These are phyloP conservation scores for Amniculicola lignicola DNA, from an alignment of 495 filamentous ascomycete species.

Conservation along the genomic window DNA sequence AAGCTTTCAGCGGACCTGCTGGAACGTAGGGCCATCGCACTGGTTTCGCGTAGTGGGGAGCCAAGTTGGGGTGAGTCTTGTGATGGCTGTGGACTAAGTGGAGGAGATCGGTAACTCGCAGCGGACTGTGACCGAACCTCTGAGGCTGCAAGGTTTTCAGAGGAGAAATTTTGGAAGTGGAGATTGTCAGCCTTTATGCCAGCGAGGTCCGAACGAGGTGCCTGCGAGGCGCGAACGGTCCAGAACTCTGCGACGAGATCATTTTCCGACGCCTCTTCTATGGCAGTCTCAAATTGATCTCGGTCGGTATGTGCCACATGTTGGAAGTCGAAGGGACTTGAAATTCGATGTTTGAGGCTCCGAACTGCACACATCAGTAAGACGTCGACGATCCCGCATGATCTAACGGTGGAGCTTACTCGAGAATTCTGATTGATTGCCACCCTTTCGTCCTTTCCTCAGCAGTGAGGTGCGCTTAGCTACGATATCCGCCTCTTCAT, in stretches of 20 bases:
- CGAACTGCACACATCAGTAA: conserved; percentile 34
- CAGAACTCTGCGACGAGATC: conserved; percentile 67
- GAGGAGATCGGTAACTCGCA: conserved; percentile 11
- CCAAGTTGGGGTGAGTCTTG: background rate
- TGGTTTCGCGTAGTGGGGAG: background rate
- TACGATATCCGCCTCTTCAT: conserved; percentile 17
- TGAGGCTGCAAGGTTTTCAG: conserved; percentile 43
- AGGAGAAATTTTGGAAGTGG: conserved; percentile 60
- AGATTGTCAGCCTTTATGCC: conserved; percentile 64
- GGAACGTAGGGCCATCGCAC: conserved; percentile 4
- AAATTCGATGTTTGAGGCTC: conserved; percentile 56
- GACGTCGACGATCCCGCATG: background rate
- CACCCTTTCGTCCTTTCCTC: conserved; percentile 17
- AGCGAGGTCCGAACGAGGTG: conserved; percentile 56
- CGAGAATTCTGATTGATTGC: conserved; percentile 13
- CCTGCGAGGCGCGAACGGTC: conserved; percentile 64
- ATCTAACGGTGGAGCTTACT: conserved; percentile 11
- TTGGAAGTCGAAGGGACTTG: conserved; percentile 83
- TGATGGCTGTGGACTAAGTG: conserved; percentile 10
- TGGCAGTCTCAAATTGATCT: conserved; percentile 57
- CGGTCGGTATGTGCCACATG: conserved; percentile 76
- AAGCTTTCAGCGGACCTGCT: conserved; percentile 36
- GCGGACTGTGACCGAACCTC: conserved; percentile 11
- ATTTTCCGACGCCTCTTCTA: conserved; percentile 55
- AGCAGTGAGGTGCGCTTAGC: conserved; percentile 23